Percentiles rank a stretch among this genome's conserved stretches.
phyloP scores from a whole-genome alignment of 208 protist species.

The Sergeia podlipaevii region DNA sequence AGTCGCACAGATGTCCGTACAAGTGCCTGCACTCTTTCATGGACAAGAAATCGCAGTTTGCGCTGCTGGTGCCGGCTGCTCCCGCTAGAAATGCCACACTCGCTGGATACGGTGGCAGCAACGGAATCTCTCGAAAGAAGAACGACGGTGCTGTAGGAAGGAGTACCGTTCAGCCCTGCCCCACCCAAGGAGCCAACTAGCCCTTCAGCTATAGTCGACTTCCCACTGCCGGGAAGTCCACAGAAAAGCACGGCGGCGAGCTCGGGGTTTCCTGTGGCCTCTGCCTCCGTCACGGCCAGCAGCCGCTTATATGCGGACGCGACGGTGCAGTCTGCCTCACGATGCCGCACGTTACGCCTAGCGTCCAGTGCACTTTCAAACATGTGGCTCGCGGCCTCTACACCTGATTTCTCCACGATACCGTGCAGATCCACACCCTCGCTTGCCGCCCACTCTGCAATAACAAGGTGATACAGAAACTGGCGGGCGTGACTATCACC shows the following conservation, averaged over 20 bases:
- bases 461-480: constrained; percentile 49
- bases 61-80: constrained; percentile 78
- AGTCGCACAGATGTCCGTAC: constrained; percentile 13
- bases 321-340: constrained; percentile 31
- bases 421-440: constrained; percentile 16
- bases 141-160: constrained; percentile 37
- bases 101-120: constrained; percentile 18
- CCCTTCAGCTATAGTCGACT: constrained; percentile 34
- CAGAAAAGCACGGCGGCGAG: constrained; percentile 62
- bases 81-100: constrained; percentile 25
- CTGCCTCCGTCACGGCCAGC: constrained; percentile 26
- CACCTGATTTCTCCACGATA: constrained; percentile 22
- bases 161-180: too few species aligned
- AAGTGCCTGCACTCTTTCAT: constrained; percentile 31
- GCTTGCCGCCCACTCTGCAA: constrained; percentile 39
- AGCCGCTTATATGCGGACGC: constrained; percentile 33
- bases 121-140: constrained; percentile 60
- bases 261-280: constrained; percentile 14
- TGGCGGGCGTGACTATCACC: constrained; percentile 43
- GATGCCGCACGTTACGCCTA: constrained; percentile 24
- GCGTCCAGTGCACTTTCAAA: constrained; percentile 34
- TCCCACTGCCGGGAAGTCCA: constrained; percentile 65
- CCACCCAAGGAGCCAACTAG: neutral
- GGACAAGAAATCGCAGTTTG: constrained; percentile 32
- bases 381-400: constrained; percentile 20